Conservation (phyloP, 192 early-diverging fungal species). For the Chytriomyces sp. region DNA sequence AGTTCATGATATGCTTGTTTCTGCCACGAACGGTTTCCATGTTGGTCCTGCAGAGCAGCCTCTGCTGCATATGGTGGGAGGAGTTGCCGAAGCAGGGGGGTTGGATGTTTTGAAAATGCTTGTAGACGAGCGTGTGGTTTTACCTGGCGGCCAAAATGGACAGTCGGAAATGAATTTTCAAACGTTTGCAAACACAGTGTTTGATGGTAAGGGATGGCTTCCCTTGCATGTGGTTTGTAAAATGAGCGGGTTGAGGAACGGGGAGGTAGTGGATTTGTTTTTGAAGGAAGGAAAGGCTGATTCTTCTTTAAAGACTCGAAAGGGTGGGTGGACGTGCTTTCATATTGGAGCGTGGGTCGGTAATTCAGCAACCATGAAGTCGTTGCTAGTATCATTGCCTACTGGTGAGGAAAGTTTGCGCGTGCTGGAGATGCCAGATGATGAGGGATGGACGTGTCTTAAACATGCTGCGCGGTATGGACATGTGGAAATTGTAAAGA, state of each 20-base stretch:
- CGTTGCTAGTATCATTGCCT: constrained; percentile 10
- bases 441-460: constrained; percentile 37
- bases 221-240: constrained; percentile 27
- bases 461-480: constrained; percentile 38
- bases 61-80: constrained; percentile 4
- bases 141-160: neutral
- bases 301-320: neutral
- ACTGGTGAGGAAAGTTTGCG: neutral
- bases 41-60: neutral
- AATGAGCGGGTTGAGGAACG: neutral
- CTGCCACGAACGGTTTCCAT: neutral
- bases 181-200: neutral
- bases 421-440: constrained; percentile 20
- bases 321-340: constrained; percentile 32
- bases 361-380: neutral
- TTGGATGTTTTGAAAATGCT: constrained; percentile 30
- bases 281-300: constrained; percentile 11
- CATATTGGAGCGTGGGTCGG: constrained; percentile 38
- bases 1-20: constrained; percentile 18
- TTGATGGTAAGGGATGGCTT: constrained; percentile 24
- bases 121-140: constrained; percentile 19
- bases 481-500: constrained; percentile 11
- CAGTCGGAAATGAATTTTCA: neutral
- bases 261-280: neutral
- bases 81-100: constrained; percentile 7